Base-by-base conservation (phyloP, 2,329 filamentous ascomycete genomes). In the Eutypa lata region DNA sequence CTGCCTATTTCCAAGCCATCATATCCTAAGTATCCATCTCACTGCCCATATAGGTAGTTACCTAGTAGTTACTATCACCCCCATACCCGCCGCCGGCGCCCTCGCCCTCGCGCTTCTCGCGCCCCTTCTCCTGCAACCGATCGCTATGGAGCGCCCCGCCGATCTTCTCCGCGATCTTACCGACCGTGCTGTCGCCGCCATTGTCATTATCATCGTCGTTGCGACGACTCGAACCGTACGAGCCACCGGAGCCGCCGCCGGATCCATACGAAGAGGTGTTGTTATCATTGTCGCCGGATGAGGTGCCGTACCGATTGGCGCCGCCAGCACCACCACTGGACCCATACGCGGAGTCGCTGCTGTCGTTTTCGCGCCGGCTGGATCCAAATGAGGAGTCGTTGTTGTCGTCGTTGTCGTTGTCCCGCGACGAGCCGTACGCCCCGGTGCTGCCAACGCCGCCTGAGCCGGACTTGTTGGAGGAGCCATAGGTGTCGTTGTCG, bases 91-190 rank as follows among this genome's bases (percentile, higher is more conserved):
- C 26, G 6, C 26, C 26, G 6, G 26, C 52, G 11, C 68, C 69
- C 40, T 67, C 66, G 16, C 63, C 69, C 54, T 76, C 74, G 49
- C 81, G 73, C 76, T 78, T 82, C 61, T 68, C 71, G 7, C 68
- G 66, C 3, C 81, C 82, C 68, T 77, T 80, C 58, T 76, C 67
- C 51, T 71, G 71, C 13, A 84, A 52, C 43, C 68, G 70, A 16
- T 76, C 71, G 58, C 73, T 81, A 50, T 76, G 68, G 56, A 86
- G 59, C 48, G 78, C 60, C 13, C 68, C 65, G 8, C 81, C 80
- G 6, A 76, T 77, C 73, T 83, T 84, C 70, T 86, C 80, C 66
- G 85, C 70, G 22, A 85, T 52, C 69, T 81, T 84, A 46, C 82
- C 82, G 21, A 81, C 50, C 16, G 74, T 76, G 48, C 77, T 80